phyloP scores from a whole-genome alignment of 1,139 yeast species.

The Protomyces arabidopsidicola region DNA sequence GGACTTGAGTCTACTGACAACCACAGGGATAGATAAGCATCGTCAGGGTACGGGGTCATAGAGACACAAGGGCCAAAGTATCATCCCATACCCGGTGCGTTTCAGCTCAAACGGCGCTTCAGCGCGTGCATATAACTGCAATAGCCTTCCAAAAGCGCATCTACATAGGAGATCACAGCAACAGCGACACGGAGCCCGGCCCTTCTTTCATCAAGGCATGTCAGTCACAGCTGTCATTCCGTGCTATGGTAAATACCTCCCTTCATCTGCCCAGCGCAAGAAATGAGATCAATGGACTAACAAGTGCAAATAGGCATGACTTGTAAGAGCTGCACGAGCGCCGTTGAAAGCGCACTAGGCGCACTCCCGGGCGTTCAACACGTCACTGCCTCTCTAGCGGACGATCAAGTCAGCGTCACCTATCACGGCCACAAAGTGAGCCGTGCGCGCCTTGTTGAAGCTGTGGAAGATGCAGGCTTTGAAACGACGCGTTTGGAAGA shows the following conservation, averaged over 20 bases:
- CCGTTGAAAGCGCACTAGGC: conserved; percentile 56
- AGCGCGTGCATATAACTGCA: too few species aligned
- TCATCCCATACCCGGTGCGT: too few species aligned
- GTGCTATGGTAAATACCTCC: not conserved
- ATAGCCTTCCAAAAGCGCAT: too few species aligned
- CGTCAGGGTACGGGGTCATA: too few species aligned
- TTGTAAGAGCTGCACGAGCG: conserved; percentile 72
- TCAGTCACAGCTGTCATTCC: not conserved
- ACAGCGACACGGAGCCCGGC: too few species aligned
- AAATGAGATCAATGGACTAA: not conserved
- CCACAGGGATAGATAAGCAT: too few species aligned
- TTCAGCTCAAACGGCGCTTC: too few species aligned
- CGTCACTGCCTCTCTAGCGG: conserved; percentile 63
- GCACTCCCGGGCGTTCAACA: conserved; percentile 47
- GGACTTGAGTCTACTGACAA: too few species aligned
- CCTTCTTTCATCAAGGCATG: not conserved
- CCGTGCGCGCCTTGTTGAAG: not conserved
- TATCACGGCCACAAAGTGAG: conserved; percentile 41
- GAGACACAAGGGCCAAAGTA: too few species aligned
- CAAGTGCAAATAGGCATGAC: conserved; percentile 64
- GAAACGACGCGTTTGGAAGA: not conserved
- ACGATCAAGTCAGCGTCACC: conserved; percentile 61
- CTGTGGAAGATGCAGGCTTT: conserved; percentile 23
- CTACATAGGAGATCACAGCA: too few species aligned
- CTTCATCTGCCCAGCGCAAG: not conserved